Conservation (phyloP, 2,329 filamentous ascomycete genomes). For the Colletotrichum trifolii region DNA sequence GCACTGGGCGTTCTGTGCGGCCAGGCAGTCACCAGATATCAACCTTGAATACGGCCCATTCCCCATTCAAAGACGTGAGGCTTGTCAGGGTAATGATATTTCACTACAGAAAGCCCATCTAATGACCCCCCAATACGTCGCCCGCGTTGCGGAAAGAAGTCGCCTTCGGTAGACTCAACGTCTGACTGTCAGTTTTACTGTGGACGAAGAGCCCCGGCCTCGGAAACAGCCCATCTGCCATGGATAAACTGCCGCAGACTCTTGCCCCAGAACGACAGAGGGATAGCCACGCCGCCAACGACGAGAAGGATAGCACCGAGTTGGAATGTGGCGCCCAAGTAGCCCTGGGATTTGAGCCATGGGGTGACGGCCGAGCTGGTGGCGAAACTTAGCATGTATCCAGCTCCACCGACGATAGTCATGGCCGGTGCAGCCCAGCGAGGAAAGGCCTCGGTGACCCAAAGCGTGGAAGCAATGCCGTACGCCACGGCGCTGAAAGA, state of each 20-base stretch:
- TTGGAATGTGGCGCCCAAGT: slow-evolving; percentile 33
- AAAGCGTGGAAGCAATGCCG: slow-evolving; percentile 40
- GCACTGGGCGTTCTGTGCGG: background rate
- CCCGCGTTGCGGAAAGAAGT: too few species aligned
- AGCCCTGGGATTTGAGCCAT: slow-evolving; percentile 31
- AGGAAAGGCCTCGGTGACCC: slow-evolving; percentile 43
- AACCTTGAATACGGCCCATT: background rate
- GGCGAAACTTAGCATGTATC: slow-evolving; percentile 33
- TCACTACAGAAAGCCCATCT: too few species aligned
- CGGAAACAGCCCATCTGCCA: slow-evolving; percentile 38
- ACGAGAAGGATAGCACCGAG: slow-evolving; percentile 37
- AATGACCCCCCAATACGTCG: too few species aligned
- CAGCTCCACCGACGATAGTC: slow-evolving; percentile 31
- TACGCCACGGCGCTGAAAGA: slow-evolving; percentile 38
- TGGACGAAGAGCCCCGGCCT: slow-evolving; percentile 41
- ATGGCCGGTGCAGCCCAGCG: slow-evolving; percentile 41
- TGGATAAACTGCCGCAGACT: slow-evolving; percentile 41
- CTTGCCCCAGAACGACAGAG: slow-evolving; percentile 43
- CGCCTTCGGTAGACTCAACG: too few species aligned
- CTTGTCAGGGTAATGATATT: too few species aligned
- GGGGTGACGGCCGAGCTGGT: slow-evolving; percentile 19
- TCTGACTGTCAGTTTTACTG: slow-evolving; percentile 26
- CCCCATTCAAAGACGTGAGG: too few species aligned
- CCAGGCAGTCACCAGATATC: too few species aligned
- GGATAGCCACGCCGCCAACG: slow-evolving; percentile 40